Evolutionary conservation across 2,329 filamentous ascomycete species (phyloP), one percentile per base, ranked within the genome.

Genomic region (Xylariales sp.): DNA sequence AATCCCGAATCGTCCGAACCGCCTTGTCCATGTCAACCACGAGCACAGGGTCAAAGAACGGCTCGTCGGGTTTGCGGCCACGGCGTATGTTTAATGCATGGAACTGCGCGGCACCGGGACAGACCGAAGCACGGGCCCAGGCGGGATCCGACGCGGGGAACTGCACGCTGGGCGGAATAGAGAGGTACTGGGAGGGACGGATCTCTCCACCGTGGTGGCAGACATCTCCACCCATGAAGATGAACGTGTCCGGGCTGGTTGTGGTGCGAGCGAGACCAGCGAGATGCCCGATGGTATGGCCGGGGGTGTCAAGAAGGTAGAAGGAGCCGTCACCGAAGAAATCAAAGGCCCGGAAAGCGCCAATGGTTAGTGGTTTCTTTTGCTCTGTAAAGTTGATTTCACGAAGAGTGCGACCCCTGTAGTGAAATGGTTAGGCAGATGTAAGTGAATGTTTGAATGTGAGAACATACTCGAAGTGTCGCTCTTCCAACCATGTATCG

Each of bases 291-390:
- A 70, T 52, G 0, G 66, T 63, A 47, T 78, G 73, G 2, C 76
- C 76, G 0, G 73, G 72, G 4, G 66, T 64, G 44, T 74, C 59
- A 19, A 79, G 59, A 2, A 79, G 59, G 48, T 76, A 78, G 45
- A 81, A 74, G 16, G 59, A 66, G 1, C 74, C 74, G 48, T 80
- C 75, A 4, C 66, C 66, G 39, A 77, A 79, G 48, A 67, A 78
- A 49, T 80, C 75, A 18, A 60, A 54, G 2, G 70, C 70, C 23
- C 30, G 39, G 11, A 42, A 20, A 12, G 58, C 23, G 7, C 33
- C 34, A 6, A 33, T 34, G n/a, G n/a, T n/a, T n/a, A n/a, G n/a
- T n/a, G n/a, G n/a, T n/a, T n/a, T n/a, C n/a, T n/a, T n/a, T n/a
- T n/a, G n/a, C n/a, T n/a, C n/a, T n/a, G n/a, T n/a, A 33, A 51